Percentiles rank a stretch among this genome's conserved stretches.
Evolutionary conservation across 2,329 filamentous ascomycete genomes (phyloP).

Genomic region (Cercospora beticola): DNA sequence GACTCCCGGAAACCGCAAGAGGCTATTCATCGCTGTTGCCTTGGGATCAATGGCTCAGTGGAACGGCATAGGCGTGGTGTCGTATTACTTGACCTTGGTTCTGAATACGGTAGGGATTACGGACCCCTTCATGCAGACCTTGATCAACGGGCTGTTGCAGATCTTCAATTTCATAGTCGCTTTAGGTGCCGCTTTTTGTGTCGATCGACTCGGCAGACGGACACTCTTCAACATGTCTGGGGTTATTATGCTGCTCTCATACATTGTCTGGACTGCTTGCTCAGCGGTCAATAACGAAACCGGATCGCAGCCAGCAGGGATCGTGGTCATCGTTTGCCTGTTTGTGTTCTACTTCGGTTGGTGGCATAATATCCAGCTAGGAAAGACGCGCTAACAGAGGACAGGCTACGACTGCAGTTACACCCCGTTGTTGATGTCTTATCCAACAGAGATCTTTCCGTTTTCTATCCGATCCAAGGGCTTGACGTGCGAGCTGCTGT

Average conservation of each 20-base stretch:
- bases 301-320: constrained; percentile 24
- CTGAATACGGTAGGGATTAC: constrained; percentile 21
- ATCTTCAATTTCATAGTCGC: constrained; percentile 25
- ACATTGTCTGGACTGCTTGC: constrained; percentile 24
- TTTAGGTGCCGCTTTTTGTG: constrained; percentile 19
- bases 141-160: constrained; percentile 24
- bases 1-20: constrained; percentile 37
- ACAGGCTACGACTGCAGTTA: constrained; percentile 25
- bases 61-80: constrained; percentile 36
- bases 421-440: constrained; percentile 28
- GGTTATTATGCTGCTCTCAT: constrained; percentile 21
- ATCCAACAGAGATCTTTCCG: constrained; percentile 30
- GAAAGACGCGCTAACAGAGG: not conserved
- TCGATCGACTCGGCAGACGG: constrained; percentile 20
- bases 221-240: constrained; percentile 23
- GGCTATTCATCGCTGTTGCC: constrained; percentile 40
- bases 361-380: not conserved
- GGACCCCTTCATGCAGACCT: constrained; percentile 42
- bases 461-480: constrained; percentile 30
- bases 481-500: constrained; percentile 28
- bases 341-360: constrained; percentile 25
- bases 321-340: constrained; percentile 29
- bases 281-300: constrained; percentile 24
- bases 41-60: constrained; percentile 42
- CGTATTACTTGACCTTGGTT: constrained; percentile 22